Conservation (phyloP, 2,329 filamentous ascomycete genomes). For the Scedosporium aurantiacum region DNA sequence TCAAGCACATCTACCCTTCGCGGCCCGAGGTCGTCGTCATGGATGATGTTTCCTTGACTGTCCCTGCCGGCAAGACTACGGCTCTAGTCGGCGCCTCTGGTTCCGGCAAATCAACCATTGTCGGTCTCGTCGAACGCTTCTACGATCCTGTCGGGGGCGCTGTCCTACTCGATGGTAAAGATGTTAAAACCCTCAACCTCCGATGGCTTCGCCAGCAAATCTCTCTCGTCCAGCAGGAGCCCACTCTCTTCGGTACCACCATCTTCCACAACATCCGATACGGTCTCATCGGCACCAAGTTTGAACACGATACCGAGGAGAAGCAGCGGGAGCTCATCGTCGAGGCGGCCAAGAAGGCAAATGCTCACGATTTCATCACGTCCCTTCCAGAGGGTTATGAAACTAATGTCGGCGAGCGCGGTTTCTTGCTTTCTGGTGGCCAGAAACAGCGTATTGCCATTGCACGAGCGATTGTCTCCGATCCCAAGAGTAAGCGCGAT, state of each 20-base stretch:
- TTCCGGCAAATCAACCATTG: slow-evolving; percentile 88
- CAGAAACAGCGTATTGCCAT: slow-evolving; percentile 97
- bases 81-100: slow-evolving; percentile 90
- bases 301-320: slow-evolving; percentile 58
- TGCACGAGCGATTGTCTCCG: slow-evolving; percentile 77
- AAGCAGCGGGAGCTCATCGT: slow-evolving; percentile 60
- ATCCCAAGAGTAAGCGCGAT: slow-evolving; percentile 56
- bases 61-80: slow-evolving; percentile 85
- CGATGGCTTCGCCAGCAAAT: slow-evolving; percentile 89
- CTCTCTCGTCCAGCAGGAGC: slow-evolving; percentile 85
- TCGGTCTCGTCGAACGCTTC: slow-evolving; percentile 86
- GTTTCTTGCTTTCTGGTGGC: slow-evolving; percentile 83
- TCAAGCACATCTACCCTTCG: slow-evolving; percentile 92
- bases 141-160: slow-evolving; percentile 78
- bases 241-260: slow-evolving; percentile 77
- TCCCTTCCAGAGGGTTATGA: slow-evolving; percentile 79
- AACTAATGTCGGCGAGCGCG: slow-evolving; percentile 90
- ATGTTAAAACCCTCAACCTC: slow-evolving; percentile 72
- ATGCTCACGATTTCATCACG: slow-evolving; percentile 85
- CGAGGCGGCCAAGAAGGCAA: slow-evolving; percentile 78
- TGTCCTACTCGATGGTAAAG: slow-evolving; percentile 71
- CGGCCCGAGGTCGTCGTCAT: slow-evolving; percentile 84
- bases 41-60: slow-evolving; percentile 65
- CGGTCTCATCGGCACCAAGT: slow-evolving; percentile 74
- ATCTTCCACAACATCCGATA: slow-evolving; percentile 87